Evolutionary conservation across 192 early-diverging fungal species (phyloP), one percentile per base, ranked within the genome.

Genomic region (Umbelopsis isabellina): DNA sequence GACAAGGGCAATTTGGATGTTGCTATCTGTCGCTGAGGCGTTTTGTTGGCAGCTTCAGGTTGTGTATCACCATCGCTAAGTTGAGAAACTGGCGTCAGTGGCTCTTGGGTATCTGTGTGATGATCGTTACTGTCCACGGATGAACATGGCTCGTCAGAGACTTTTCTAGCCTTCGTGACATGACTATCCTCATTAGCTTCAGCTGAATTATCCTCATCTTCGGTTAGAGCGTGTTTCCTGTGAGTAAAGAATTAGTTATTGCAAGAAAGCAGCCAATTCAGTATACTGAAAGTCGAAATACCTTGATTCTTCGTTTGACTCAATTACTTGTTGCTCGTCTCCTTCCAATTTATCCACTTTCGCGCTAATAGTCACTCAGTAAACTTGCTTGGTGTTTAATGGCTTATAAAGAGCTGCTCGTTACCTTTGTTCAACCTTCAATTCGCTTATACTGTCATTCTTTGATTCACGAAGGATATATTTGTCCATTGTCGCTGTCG

Each of bases 21-120:
- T 4, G 27, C 16, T n/a, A 61, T 16, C 27, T 25, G 15, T 13
- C 15, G 55, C 18, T 22, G 11, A 35, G 55, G 25, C 4, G 18
- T 35, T 22, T 33, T 6, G 18, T 61, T 35, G 0, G 55, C 3
- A 3, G 25, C 15, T 30, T 22, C 30, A 35, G 15, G 33, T 9
- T 30, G 13, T 35, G 25, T 1, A 16, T 61, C 55, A 33, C 25
- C 13, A 4, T 61, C 55, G 25, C 55, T 61, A n/a, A 13, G 37
- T 61, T 61, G 55, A 18, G 55, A 61, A 35, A 16, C 33, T 15
- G 55, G 55, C 5, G 55, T 61, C 27, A 61, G 55, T 16, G 55
- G 55, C 3, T 61, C 55, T 61, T 61, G 55, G 55, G 55, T 61
- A 61, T 35, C 33, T 12, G 27, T 25, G 11, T 61, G 55, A 15